Percentiles rank a stretch among this genome's conserved stretches.
Conservation (phyloP, 1,139 yeast genomes). For the Yamadazyma dushanensis region DNA sequence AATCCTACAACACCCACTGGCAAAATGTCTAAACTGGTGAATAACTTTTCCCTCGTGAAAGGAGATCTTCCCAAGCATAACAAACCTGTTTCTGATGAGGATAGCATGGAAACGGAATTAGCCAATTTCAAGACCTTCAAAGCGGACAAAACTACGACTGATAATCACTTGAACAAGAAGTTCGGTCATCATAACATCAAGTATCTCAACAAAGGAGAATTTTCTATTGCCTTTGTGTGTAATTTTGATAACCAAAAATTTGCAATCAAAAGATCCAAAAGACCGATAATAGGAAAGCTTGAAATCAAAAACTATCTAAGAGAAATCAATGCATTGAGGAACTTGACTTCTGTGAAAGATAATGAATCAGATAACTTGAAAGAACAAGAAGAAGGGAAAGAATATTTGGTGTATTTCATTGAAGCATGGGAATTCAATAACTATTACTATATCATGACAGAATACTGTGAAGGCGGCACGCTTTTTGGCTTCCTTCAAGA, state of each 20-base stretch:
- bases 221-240: conserved; percentile 82
- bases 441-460: conserved; percentile 88
- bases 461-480: conserved; percentile 93
- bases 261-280: conserved; percentile 85
- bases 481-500: conserved; percentile 77
- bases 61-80: not conserved
- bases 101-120: conserved; percentile 9
- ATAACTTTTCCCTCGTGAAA: conserved; percentile 3
- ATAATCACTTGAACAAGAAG: conserved; percentile 62
- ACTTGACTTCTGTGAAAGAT: conserved; percentile 42
- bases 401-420: conserved; percentile 72
- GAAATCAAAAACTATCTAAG: conserved; percentile 38
- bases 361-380: conserved; percentile 34
- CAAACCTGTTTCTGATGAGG: not conserved
- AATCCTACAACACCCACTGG: conserved; percentile 15
- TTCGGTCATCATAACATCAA: conserved; percentile 67
- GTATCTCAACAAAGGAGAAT: conserved; percentile 81
- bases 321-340: conserved; percentile 47
- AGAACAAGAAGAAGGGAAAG: conserved; percentile 74
- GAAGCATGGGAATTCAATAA: conserved; percentile 85
- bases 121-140: not conserved
- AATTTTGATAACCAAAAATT: conserved; percentile 63
- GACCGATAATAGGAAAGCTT: conserved; percentile 43
- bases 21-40: conserved; percentile 7
- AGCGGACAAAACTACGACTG: conserved; percentile 29